Base-by-base conservation (phyloP, 495 filamentous ascomycete genomes). In the Daldinia bambusicola region DNA sequence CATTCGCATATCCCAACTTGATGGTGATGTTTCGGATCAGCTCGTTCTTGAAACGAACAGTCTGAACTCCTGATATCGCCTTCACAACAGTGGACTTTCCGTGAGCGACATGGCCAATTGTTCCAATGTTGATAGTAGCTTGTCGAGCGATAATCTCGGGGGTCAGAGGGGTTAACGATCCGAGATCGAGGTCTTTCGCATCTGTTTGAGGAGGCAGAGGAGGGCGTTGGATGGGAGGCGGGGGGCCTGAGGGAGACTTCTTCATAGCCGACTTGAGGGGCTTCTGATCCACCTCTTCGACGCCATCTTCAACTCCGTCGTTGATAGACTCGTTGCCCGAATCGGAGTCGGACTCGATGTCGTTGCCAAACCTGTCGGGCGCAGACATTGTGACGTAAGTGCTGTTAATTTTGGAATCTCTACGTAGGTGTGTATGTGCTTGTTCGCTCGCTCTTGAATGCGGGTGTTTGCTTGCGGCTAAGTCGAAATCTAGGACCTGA, bases 11-110 rank as follows among this genome's bases (percentile, higher is more conserved):
- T 78, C 95, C 95, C 77, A 99, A 88, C 89, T 99, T 99, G 84
- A 99, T 99, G 65, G 95, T 99, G 77, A 99, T 99, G 78, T 99
- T 99, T 72, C 95, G 87, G 84, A 98, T 95, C 81, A 98, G 83
- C 81, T 99, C 95, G 82, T 97, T 99, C 90, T 99, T 99, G 87
- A 99, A 99, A 66, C 95, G 89, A 75, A 99, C 95, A 13, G 95
- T 99, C 86, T 99, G 95, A 31, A 99, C 95, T 53, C 95, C 96
- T 0, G 95, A 98, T 71, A 99, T 98, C 62, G 95, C 95, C 87
- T 99, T 99, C 64, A 99, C 95, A 22, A 99, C 96, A 14, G 95
- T 99, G 45, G 92, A 95, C 81, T 99, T 98, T 67, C 95, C 94
- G 89, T 98, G 95, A 75, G 95, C 96, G 85, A 98, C 95, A 80